phyloP scores from a whole-genome alignment of 2,329 filamentous ascomycete species.

The Elsinoe necatrix region DNA sequence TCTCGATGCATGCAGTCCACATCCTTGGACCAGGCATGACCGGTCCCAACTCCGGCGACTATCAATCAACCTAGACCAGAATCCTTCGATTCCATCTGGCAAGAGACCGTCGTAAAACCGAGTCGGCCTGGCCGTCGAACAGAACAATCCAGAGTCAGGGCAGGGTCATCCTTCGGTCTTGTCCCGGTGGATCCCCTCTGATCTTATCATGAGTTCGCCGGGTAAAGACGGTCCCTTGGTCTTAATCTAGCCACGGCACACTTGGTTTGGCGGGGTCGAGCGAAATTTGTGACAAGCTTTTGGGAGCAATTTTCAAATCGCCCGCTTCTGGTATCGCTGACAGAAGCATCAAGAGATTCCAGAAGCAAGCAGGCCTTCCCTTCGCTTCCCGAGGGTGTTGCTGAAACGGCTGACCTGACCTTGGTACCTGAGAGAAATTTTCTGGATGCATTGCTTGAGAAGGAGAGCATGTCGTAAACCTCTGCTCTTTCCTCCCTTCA shows the following conservation, averaged over 20 bases:
- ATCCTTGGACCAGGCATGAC: neutral
- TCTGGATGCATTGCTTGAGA: neutral
- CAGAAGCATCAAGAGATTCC: slow-evolving; percentile 3
- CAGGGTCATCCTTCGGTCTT: neutral
- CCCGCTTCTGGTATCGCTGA: neutral
- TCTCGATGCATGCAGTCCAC: neutral
- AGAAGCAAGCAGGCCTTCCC: neutral
- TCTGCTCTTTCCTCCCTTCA: neutral
- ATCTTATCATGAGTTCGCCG: neutral
- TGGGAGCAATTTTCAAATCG: slow-evolving; percentile 1
- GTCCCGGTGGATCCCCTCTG: neutral
- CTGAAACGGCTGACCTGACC: slow-evolving; percentile 10
- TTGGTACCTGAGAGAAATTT: slow-evolving; percentile 5
- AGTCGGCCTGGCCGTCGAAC: neutral
- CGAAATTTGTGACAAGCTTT: neutral
- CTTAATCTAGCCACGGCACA: neutral
- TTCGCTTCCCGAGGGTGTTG: neutral
- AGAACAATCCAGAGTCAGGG: neutral
- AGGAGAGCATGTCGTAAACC: neutral
- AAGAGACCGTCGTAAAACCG: neutral
- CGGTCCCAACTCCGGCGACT: neutral
- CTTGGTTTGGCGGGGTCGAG: slow-evolving; percentile 2
- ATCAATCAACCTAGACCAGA: neutral
- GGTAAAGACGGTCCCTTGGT: neutral
- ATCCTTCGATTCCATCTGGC: neutral